Conservation (phyloP, 306 rosid species). For the Quercus engelmannii region DNA sequence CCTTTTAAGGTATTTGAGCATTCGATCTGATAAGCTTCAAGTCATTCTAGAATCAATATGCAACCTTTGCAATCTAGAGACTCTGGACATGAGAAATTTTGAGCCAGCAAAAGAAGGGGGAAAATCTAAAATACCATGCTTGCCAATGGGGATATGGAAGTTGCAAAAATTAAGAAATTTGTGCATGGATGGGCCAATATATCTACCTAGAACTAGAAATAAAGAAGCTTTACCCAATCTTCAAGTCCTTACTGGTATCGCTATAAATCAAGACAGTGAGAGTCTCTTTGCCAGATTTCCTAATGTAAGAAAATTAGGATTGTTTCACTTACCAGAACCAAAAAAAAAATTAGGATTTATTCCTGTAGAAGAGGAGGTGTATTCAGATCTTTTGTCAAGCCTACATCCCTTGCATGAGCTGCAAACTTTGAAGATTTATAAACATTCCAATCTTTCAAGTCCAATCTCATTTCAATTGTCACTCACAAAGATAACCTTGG, state of each 20-base stretch:
- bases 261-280: neutral
- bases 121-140: too few relatives aligned
- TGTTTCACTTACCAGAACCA: too few relatives aligned
- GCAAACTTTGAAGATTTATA: neutral
- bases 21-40: fast-evolving
- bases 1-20: neutral
- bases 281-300: neutral
- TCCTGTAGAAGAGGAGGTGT: too few relatives aligned
- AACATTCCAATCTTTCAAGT: neutral
- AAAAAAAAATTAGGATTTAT: too few relatives aligned
- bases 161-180: neutral
- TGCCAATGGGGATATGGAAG: neutral
- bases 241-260: conserved; percentile 2
- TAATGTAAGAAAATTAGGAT: conserved; percentile 10
- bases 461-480: neutral
- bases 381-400: neutral
- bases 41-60: neutral
- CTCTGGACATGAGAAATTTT: neutral
- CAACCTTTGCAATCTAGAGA: neutral
- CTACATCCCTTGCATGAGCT: neutral
- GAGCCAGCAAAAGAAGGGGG: too few relatives aligned
- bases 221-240: neutral
- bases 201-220: too few relatives aligned
- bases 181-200: neutral
- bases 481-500: neutral